Conservation (phyloP, 2,329 filamentous ascomycete species). For the Trichocomaceae sp. region DNA sequence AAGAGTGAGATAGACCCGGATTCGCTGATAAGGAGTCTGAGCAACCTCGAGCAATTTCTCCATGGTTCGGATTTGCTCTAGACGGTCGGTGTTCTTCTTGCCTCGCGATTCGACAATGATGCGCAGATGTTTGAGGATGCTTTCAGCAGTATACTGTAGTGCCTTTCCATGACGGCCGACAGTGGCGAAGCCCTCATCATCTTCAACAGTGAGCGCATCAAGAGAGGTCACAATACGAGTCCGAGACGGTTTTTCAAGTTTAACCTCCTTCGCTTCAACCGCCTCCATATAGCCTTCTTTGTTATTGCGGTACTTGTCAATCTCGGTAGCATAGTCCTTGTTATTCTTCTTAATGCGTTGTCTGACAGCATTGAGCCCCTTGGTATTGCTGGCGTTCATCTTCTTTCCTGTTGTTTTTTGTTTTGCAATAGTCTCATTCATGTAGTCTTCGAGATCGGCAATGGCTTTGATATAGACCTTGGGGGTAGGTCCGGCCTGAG, state of each 20-base stretch:
- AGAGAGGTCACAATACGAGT: constrained; percentile 39
- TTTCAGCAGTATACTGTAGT: constrained; percentile 89
- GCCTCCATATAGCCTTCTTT: constrained; percentile 85
- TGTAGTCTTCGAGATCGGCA: constrained; percentile 86
- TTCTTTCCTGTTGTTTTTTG: constrained; percentile 95
- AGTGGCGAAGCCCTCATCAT: constrained; percentile 81
- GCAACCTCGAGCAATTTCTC: constrained; percentile 91
- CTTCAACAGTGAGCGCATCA: constrained; percentile 49
- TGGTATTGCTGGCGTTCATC: constrained; percentile 94
- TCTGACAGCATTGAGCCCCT: constrained; percentile 92
- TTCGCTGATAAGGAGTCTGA: constrained; percentile 83
- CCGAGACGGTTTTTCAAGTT: constrained; percentile 47
- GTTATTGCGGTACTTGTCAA: constrained; percentile 78
- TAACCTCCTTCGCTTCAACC: constrained; percentile 60
- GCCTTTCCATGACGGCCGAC: constrained; percentile 85
- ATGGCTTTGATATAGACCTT: constrained; percentile 91
- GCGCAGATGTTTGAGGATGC: constrained; percentile 94
- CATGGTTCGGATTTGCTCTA: constrained; percentile 95
- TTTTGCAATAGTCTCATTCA: constrained; percentile 90
- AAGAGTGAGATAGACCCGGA: constrained; percentile 83
- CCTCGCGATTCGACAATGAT: constrained; percentile 91
- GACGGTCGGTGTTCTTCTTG: constrained; percentile 96
- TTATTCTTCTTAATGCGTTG: constrained; percentile 99
- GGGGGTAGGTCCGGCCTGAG: constrained; percentile 68
- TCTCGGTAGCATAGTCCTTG: constrained; percentile 83